Evolutionary conservation across 371 early-diverging fungal species (phyloP), one percentile per base, ranked within the genome.

Genomic region (Saksenaea oblongispora): DNA sequence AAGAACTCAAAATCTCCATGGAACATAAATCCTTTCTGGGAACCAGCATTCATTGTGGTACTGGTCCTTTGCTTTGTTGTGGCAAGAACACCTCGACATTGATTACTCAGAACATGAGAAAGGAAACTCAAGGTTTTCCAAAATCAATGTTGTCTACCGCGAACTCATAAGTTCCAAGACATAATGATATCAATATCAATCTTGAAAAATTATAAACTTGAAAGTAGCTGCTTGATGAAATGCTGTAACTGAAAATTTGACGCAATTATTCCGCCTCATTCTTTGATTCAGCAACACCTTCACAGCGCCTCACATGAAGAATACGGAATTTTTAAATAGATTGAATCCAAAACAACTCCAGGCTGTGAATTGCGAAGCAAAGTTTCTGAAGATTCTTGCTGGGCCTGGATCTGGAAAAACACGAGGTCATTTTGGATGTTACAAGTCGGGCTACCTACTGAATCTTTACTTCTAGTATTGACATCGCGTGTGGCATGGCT

Each of bases 381-480:
- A 58, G 1, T 69, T 73, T 9, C 62, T 86, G n/a, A 77, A 84
- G 55, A 84, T 87, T 14, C 67, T 85, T 15, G 87, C 87, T 14
- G 88, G 87, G 0, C 86, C 88, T 7, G 88, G 88, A 14, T 86
- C 88, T 14, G 88, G 88, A 15, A 88, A 88, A 60, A 87, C 88
- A 15, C 58, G 85, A 65, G 87, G 87, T 71, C 65, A 68, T n/a
- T 47, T 18, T 5, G 22, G 10, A 22, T 7, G 22, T n/a, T 22
- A 28, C 68, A 61, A 28, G 41, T 55, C 1, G 42, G n/a, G 34
- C 69, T n/a, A 68, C n/a, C 74, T 70, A 1, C 71, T 79, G 31
- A 26, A 22, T 26, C 9, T 34, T 47, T n/a, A 11, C 1, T n/a
- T 53, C n/a, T 60, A 81, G 82, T 76, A 2, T 65, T 82, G 64